Evolutionary conservation across 2,329 filamentous ascomycete genomes (phyloP).

Genomic region (Ceratocystis alfenasii): DNA sequence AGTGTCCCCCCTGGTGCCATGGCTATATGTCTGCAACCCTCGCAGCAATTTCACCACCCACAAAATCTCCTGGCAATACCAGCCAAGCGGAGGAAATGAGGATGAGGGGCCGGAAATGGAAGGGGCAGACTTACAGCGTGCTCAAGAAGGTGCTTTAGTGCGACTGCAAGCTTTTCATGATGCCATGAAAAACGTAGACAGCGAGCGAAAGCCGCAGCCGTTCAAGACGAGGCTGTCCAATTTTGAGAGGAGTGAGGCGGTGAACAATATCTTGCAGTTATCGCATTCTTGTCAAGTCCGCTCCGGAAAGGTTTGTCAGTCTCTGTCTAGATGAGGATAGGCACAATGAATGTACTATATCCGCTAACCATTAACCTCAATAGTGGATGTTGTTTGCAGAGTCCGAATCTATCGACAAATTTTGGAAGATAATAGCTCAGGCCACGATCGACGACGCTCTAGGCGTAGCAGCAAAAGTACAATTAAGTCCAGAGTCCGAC

Average conservation of each 20-base stretch:
- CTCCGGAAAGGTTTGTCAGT: constrained; percentile 49
- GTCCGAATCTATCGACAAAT: constrained; percentile 42
- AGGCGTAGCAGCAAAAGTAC: constrained; percentile 60
- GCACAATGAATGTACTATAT: background rate
- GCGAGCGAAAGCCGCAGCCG: constrained; percentile 28
- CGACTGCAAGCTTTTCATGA: constrained; percentile 36
- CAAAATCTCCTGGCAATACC: constrained; percentile 29
- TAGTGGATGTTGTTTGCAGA: constrained; percentile 65
- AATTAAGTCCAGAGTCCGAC: constrained; percentile 39
- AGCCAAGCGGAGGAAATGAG: constrained; percentile 35
- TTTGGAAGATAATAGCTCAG: constrained; percentile 55
- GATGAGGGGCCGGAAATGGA: constrained; percentile 39
- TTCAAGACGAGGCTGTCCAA: constrained; percentile 38
- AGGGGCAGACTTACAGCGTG: constrained; percentile 36
- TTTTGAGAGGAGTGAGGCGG: constrained; percentile 38
- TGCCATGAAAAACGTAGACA: constrained; percentile 40
- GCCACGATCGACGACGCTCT: constrained; percentile 58
- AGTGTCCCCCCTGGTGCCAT: constrained; percentile 38
- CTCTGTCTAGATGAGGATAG: background rate
- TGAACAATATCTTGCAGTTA: constrained; percentile 46
- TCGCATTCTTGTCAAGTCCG: constrained; percentile 48
- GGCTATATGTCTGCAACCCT: constrained; percentile 65
- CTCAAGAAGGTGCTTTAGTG: constrained; percentile 42
- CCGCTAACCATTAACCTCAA: constrained; percentile 9
- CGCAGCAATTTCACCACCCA: constrained; percentile 33